Evolutionary conservation across 345 rosid genomes (phyloP).

Genomic region (Zanthoxylum bungeanum): DNA sequence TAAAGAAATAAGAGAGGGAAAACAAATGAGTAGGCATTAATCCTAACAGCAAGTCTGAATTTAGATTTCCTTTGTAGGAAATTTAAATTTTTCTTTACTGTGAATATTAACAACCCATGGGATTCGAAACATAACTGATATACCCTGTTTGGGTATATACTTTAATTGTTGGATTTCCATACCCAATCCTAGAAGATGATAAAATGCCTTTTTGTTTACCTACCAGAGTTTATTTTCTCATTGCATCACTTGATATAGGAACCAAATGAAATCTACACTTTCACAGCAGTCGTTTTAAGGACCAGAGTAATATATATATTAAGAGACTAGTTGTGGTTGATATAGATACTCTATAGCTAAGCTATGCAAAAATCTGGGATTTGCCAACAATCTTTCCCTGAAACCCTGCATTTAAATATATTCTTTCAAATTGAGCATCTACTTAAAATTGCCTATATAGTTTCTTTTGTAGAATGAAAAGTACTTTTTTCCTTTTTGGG

Average conservation of each 20-base stretch:
- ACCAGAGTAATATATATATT: too few relatives aligned
- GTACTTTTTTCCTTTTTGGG: not conserved
- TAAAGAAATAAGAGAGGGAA: not conserved
- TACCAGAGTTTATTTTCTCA: too few relatives aligned
- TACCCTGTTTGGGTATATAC: too few relatives aligned
- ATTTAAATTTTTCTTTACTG: not conserved
- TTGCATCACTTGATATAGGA: too few relatives aligned
- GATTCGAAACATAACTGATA: too few relatives aligned
- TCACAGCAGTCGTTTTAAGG: too few relatives aligned
- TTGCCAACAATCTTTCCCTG: conserved; percentile 88
- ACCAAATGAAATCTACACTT: too few relatives aligned
- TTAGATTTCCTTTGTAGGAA: not conserved
- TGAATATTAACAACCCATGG: too few relatives aligned
- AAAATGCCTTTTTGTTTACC: too few relatives aligned
- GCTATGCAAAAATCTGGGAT: conserved; percentile 84
- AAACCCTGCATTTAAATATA: conserved; percentile 65
- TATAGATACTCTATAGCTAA: conserved; percentile 89
- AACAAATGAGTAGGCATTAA: not conserved
- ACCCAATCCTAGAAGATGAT: too few relatives aligned
- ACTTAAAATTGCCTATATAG: not conserved
- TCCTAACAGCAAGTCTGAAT: not conserved
- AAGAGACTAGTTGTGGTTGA: conserved; percentile 83
- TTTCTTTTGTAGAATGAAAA: not conserved
- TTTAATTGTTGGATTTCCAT: too few relatives aligned
- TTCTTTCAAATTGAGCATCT: conserved; percentile 15